Percentiles rank a stretch among this genome's conserved stretches.
Evolutionary conservation across 257 asterid genomes (phyloP).

Genomic region (Salvia rosmarinus): DNA sequence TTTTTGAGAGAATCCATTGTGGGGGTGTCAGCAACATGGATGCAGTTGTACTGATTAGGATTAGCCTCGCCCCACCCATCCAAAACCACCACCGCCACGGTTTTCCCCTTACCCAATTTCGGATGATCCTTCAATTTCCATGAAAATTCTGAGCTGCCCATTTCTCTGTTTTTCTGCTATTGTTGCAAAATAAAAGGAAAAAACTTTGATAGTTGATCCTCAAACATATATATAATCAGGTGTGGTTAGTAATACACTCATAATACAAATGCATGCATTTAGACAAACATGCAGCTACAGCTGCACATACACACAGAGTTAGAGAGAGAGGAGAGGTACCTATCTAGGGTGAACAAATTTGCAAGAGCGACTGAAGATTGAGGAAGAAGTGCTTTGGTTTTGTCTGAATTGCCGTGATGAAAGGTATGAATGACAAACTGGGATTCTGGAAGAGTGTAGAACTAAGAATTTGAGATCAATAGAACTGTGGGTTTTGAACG

Average conservation of each 20-base stretch:
- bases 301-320: not conserved
- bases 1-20: conserved; percentile 91
- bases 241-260: not conserved
- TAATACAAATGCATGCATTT: not conserved
- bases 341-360: not conserved
- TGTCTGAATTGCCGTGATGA: not conserved
- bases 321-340: not conserved
- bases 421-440: not conserved
- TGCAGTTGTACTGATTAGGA: conserved; percentile 79
- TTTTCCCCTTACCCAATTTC: conserved; percentile 76
- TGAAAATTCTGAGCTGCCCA: conserved; percentile 79
- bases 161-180: conserved; percentile 32
- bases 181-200: conserved; percentile 26
- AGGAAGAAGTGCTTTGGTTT: not conserved
- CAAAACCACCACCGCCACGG: conserved; percentile 76
- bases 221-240: conserved; percentile 1
- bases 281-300: conserved; percentile 2
- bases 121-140: conserved; percentile 91
- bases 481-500: not conserved
- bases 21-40: conserved; percentile 92
- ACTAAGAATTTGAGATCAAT: not conserved
- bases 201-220: not conserved
- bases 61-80: conserved; percentile 99
- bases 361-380: not conserved
- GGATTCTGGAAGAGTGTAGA: conserved; percentile 24